Evolutionary conservation across 2,329 filamentous ascomycete genomes (phyloP).

Genomic region (Zopfia rhizophila): DNA sequence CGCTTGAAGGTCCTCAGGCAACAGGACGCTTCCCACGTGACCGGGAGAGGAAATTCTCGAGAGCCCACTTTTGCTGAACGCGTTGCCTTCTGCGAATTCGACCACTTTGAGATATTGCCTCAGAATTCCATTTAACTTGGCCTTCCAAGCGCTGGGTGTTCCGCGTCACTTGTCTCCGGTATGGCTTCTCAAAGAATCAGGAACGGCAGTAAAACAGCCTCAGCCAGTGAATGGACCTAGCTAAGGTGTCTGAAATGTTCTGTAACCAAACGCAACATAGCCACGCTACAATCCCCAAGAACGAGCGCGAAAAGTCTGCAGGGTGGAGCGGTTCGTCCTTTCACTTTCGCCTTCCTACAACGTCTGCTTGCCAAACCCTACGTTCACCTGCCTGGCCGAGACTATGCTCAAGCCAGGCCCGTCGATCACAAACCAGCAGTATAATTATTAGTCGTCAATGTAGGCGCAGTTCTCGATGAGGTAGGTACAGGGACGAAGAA

Average conservation of each 20-base stretch:
- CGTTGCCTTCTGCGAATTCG: too few relatives aligned
- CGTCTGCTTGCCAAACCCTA: not conserved
- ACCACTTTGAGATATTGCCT: too few relatives aligned
- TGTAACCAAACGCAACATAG: slow-evolving; percentile 23
- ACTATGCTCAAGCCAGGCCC: slow-evolving; percentile 17
- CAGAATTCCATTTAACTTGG: too few relatives aligned
- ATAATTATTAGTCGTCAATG: not conserved
- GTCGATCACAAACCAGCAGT: not conserved
- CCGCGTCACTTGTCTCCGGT: too few relatives aligned
- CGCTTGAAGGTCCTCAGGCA: not conserved
- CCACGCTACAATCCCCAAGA: slow-evolving; percentile 1
- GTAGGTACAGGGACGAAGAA: slow-evolving; percentile 1
- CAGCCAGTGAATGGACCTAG: too few relatives aligned
- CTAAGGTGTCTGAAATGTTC: too few relatives aligned
- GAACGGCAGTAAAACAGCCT: too few relatives aligned
- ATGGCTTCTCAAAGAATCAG: too few relatives aligned
- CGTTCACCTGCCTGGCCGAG: slow-evolving; percentile 18
- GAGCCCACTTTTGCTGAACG: too few relatives aligned
- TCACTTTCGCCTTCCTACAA: not conserved
- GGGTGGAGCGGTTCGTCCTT: not conserved
- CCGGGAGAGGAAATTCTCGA: not conserved
- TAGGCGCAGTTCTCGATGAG: not conserved
- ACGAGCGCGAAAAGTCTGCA: not conserved
- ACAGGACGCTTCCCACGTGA: not conserved
- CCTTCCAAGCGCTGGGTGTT: too few relatives aligned